Evolutionary conservation across 2,329 filamentous ascomycete genomes (phyloP).

Genomic region (Sarocladium oryzae): DNA sequence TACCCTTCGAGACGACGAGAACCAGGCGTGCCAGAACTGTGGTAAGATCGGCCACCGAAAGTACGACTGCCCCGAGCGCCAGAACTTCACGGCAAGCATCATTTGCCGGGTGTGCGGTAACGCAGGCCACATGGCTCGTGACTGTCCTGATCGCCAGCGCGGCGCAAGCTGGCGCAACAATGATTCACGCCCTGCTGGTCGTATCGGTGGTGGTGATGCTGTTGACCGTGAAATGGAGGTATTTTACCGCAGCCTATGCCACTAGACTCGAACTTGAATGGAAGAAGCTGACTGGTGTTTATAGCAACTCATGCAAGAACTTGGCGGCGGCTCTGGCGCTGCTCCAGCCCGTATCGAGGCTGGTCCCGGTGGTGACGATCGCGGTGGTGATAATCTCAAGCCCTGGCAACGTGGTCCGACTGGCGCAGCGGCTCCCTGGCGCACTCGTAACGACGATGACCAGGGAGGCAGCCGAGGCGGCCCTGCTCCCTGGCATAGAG

Average conservation of each 20-base stretch:
- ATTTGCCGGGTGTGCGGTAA: slow-evolving; percentile 98
- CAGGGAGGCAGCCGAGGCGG: slow-evolving; percentile 34
- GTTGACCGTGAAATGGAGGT: slow-evolving; percentile 95
- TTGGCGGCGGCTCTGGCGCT: slow-evolving; percentile 65
- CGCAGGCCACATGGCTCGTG: slow-evolving; percentile 94
- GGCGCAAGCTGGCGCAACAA: slow-evolving; percentile 90
- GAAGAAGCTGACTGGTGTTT: slow-evolving; percentile 30
- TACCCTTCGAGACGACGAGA: slow-evolving; percentile 97
- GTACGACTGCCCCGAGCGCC: slow-evolving; percentile 95
- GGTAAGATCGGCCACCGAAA: slow-evolving; percentile 98
- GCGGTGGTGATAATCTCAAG: slow-evolving; percentile 52
- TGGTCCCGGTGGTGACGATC: slow-evolving; percentile 55
- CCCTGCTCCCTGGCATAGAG: slow-evolving; percentile 53
- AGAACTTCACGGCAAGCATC: slow-evolving; percentile 98
- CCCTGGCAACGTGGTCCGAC: slow-evolving; percentile 87
- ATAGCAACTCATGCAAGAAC: slow-evolving; percentile 94
- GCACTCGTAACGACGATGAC: slow-evolving; percentile 46
- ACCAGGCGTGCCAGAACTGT: slow-evolving; percentile 98
- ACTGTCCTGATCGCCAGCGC: slow-evolving; percentile 90
- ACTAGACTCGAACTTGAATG: no score
- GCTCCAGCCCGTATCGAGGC: slow-evolving; percentile 81
- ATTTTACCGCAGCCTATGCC: slow-evolving; percentile 32
- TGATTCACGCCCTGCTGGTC: slow-evolving; percentile 54
- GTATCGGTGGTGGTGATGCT: slow-evolving; percentile 71
- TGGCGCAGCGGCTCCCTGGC: slow-evolving; percentile 79